Conservation (phyloP, 202 grass and related monocot species). For the Tripidium arundinaceum region DNA sequence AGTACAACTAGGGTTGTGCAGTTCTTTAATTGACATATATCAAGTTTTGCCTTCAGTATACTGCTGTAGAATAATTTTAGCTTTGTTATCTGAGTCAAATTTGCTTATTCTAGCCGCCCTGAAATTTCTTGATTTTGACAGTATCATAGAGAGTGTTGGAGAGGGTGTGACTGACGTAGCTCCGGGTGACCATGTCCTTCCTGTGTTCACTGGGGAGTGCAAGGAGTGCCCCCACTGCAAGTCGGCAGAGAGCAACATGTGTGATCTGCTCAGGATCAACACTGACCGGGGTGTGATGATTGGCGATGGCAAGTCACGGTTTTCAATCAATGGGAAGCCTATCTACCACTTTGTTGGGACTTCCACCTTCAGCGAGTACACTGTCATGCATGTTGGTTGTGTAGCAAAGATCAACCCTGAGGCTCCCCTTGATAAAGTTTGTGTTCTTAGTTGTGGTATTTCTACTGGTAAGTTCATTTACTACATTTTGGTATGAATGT, state of each 20-base stretch:
- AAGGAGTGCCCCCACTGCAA: slow-evolving; percentile 83
- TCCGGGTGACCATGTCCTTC: slow-evolving; percentile 84
- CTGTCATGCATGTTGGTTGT: slow-evolving; percentile 81
- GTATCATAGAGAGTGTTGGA: slow-evolving; percentile 84
- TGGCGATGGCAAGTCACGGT: slow-evolving; percentile 59
- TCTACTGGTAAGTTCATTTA: slow-evolving; percentile 55
- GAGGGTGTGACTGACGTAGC: slow-evolving; percentile 69
- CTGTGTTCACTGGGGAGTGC: slow-evolving; percentile 94
- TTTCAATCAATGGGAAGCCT: slow-evolving; percentile 80
- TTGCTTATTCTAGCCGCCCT: neutral
- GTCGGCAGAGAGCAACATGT: slow-evolving; percentile 94
- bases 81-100: neutral
- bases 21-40: neutral
- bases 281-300: slow-evolving; percentile 87
- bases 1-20: neutral
- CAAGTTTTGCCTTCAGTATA: neutral
- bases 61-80: neutral
- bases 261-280: slow-evolving; percentile 85
- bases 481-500: neutral
- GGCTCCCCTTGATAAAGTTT: slow-evolving; percentile 92
- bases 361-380: slow-evolving; percentile 94
- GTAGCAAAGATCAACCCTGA: slow-evolving; percentile 84
- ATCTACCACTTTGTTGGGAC: slow-evolving; percentile 90
- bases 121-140: slow-evolving; percentile 22
- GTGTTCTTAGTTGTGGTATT: slow-evolving; percentile 88